These are phyloP conservation scores for Coniferiporia sulphurascens DNA, from an alignment of 1,284 basidiomycete genomes.

Conservation along the genomic window DNA sequence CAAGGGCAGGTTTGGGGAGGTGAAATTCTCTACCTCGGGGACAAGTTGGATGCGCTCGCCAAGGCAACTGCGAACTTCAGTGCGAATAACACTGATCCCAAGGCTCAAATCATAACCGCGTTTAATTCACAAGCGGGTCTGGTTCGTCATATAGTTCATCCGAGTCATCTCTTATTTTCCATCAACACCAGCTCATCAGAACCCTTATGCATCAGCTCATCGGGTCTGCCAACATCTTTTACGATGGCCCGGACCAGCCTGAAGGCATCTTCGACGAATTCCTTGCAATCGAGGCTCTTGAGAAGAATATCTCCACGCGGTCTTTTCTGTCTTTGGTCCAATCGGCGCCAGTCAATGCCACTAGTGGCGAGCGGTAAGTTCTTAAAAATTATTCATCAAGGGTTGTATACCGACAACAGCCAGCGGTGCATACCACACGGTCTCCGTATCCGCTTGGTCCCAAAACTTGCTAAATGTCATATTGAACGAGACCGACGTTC, in stretches of 20 bases:
- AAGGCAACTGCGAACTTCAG: conserved; percentile 47
- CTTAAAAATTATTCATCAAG: no score
- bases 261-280: conserved; percentile 46
- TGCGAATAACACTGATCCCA: conserved; percentile 47
- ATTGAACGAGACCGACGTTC: conserved; percentile 45
- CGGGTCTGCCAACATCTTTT: conserved; percentile 40
- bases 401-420: not conserved
- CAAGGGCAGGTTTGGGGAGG: conserved; percentile 63
- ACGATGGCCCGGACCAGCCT: conserved; percentile 47
- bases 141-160: conserved; percentile 25
- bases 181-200: not conserved
- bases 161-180: no score
- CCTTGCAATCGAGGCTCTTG: conserved; percentile 34
- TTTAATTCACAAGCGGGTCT: conserved; percentile 43
- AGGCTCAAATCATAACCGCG: conserved; percentile 53
- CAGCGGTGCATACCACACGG: conserved; percentile 46
- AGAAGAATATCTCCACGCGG: conserved; percentile 35
- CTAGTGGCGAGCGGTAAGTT: conserved; percentile 38
- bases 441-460: conserved; percentile 39
- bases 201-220: conserved; percentile 27
- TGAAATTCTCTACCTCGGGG: conserved; percentile 37
- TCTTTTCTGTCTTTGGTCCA: conserved; percentile 38
- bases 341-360: conserved; percentile 37
- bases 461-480: conserved; percentile 41
- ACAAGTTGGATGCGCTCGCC: conserved; percentile 35